Evolutionary conservation across 139 green algal genomes (phyloP), one percentile per base, ranked within the genome.

Genomic region (Chlamydomonas schloesseri): DNA sequence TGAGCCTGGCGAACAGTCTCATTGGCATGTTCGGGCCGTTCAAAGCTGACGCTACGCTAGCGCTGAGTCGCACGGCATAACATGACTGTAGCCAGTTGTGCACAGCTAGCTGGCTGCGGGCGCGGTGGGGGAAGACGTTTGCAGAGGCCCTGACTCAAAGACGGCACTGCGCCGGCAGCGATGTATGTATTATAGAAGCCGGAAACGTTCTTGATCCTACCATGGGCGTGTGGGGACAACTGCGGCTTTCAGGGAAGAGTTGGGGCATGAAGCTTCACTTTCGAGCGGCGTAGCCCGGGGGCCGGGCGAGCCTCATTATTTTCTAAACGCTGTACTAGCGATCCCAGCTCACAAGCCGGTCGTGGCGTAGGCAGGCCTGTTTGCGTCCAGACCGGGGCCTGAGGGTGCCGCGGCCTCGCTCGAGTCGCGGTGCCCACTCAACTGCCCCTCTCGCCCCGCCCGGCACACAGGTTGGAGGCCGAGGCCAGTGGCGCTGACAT

Each of bases 401-500:
- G n/a, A n/a, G 13, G 18, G 3, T 34, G 60, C 60, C 3, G 11
- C 13, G 14, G 2, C 60, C 13, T 69, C 18, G 26, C 24, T 34
- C 20, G 13, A 15, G 26, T 69, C 26, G 26, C 17, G 17, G 5
- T 33, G 11, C 15, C 1, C 18, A 33, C 20, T 15, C 36, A 2
- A 1, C 21, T 74, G 31, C 28, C 36, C 31, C 36, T 67, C 14
- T 2, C 11, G 23, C 13, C 21, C 50, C n/a, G 36, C 10, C 26
- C 13, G 31, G 18, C n/a, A 6, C 50, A 17, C 37, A 86, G 80
- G 67, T 37, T 86, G 26, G 80, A 86, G 20, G 80, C 80, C 33
- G 80, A 86, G 33, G 80, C 80, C 24, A 86, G 80, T 15, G 80
- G 80, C 23, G 80, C 80, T 17, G 80, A 77, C 31, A 70, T 86